These are phyloP conservation scores for Polyplosphaeria fusca DNA, from an alignment of 495 filamentous ascomycete genomes.

Conservation along the genomic window DNA sequence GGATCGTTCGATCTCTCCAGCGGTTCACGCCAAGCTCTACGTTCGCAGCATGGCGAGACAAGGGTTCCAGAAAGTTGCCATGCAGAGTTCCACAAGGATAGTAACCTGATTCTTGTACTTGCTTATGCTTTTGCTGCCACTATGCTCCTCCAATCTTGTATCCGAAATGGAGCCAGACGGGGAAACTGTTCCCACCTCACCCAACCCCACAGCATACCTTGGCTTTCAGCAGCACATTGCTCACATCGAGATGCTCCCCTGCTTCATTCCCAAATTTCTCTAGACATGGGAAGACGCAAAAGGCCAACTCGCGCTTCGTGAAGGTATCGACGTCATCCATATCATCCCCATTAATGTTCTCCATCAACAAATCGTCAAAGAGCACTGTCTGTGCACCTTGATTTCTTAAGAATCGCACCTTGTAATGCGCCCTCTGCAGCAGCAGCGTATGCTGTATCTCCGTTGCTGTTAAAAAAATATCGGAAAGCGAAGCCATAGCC, in stretches of 20 bases:
- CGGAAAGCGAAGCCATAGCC: constrained; percentile 10
- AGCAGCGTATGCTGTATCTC: constrained; percentile 23
- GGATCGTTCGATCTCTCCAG: no score
- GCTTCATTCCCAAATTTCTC: constrained; percentile 38
- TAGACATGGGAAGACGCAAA: constrained; percentile 37
- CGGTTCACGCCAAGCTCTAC: no score
- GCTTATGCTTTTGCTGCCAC: no score
- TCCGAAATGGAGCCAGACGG: no score
- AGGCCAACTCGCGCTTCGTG: constrained; percentile 16
- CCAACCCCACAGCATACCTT: constrained; percentile 33
- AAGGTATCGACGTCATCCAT: constrained; percentile 28
- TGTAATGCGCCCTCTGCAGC: constrained; percentile 29
- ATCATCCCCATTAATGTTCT: constrained; percentile 27
- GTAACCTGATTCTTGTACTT: no score
- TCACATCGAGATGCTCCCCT: constrained; percentile 32
- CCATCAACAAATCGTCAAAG: constrained; percentile 25
- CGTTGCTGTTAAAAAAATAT: constrained; percentile 17
- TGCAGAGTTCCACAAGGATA: no score
- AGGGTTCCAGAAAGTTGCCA: no score
- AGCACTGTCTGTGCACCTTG: neutral
- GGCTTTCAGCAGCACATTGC: constrained; percentile 37
- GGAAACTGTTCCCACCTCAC: no score
- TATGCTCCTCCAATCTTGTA: no score
- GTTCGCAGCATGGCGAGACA: no score
- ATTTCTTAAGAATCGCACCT: constrained; percentile 12